phyloP scores from a whole-genome alignment of 164 flowering plant genomes.

The Warburgia ugandensis region DNA sequence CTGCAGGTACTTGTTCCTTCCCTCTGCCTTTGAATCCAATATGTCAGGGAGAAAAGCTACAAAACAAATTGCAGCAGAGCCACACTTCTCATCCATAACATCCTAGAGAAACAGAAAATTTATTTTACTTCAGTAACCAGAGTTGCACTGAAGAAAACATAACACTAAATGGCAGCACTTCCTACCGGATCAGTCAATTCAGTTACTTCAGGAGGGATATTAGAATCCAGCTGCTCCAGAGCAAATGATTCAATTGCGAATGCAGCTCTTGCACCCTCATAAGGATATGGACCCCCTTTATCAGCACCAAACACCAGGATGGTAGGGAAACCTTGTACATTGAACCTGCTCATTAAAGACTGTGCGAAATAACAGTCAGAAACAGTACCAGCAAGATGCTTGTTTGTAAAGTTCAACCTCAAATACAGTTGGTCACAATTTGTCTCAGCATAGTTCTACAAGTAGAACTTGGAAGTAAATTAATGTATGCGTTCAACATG shows the following conservation, averaged over 20 bases:
- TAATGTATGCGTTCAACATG: too few relatives aligned
- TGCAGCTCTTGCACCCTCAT: constrained; percentile 89
- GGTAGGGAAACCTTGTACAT: constrained; percentile 93
- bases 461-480: too few relatives aligned
- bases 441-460: too few relatives aligned
- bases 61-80: constrained; percentile 91
- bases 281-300: constrained; percentile 68
- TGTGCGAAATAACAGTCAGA: constrained; percentile 29
- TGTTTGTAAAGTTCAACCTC: too few relatives aligned
- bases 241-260: constrained; percentile 88
- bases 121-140: neutral
- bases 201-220: constrained; percentile 66
- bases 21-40: constrained; percentile 94
- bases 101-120: constrained; percentile 29
- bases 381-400: too few relatives aligned
- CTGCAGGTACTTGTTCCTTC: constrained; percentile 82
- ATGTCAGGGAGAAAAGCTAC: constrained; percentile 93
- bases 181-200: constrained; percentile 78
- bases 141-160: neutral
- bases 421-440: too few relatives aligned
- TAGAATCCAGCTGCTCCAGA: constrained; percentile 72
- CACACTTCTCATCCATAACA: constrained; percentile 90
- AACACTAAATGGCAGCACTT: neutral
- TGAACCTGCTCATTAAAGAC: constrained; percentile 93
- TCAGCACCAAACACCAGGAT: constrained; percentile 90